A percentile compares a stretch with the other conserved stretches of the same genome.
Conservation (phyloP, 306 rosid species). For the Hippophae tibetana region DNA sequence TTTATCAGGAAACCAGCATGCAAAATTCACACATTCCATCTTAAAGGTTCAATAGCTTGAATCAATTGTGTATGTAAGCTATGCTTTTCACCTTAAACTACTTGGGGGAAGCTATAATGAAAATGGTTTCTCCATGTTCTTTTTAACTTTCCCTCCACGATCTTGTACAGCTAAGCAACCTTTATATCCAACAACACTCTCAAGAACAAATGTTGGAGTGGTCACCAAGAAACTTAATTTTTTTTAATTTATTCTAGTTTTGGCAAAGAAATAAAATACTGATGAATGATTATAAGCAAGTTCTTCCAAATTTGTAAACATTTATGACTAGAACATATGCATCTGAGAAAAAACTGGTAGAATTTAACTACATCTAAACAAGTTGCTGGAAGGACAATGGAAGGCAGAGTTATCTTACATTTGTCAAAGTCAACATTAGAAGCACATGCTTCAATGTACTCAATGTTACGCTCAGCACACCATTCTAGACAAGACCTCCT, state of each 20-base stretch:
- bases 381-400: constrained; percentile 12
- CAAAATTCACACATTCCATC: neutral
- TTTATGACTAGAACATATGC: too few relatives aligned
- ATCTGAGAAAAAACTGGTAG: too few relatives aligned
- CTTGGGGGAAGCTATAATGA: neutral
- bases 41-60: neutral
- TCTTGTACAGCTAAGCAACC: too few relatives aligned
- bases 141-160: neutral
- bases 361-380: neutral
- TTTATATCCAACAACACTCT: neutral
- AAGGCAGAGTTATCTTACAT: constrained; percentile 35
- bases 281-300: constrained; percentile 5
- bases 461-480: constrained; percentile 69
- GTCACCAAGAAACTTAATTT: too few relatives aligned
- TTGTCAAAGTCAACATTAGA: constrained; percentile 70
- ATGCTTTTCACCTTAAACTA: neutral
- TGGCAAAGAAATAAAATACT: neutral
- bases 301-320: neutral
- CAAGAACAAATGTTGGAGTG: neutral
- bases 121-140: constrained; percentile 2
- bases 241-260: too few relatives aligned
- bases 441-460: constrained; percentile 81
- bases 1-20: neutral
- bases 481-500: constrained; percentile 62
- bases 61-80: neutral